Base-by-base conservation (phyloP, 768 basidiomycete genomes). In the Boletus tomentosulus region DNA sequence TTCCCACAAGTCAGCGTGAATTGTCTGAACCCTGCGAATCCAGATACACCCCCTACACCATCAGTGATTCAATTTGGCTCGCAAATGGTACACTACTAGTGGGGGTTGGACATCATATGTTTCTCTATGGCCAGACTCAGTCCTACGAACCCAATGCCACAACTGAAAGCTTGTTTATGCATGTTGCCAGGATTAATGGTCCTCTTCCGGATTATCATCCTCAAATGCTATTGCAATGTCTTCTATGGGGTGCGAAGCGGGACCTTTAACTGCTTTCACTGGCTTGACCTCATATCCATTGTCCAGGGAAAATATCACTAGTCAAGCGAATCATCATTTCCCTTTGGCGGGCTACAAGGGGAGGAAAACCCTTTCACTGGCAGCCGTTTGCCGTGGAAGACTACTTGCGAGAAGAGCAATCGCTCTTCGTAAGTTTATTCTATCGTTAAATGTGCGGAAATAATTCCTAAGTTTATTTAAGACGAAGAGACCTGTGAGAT, bases 151-250 rank as follows among this genome's bases (percentile, higher is more conserved):
- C 57, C 39, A 52, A 61, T 47, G 55, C 62, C 5, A 60, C 64
- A 4, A 61, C 69, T 8, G 75, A 78, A 59, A 83, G 83, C 58
- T 74, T 96, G 15, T 90, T 96, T 53, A 88, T 92, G 62, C 78
- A 89, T 62, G 90, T 94, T 34, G 90, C 89, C 6, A 72, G 84
- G 53, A 78, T 82, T 46, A 94, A 95, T 66, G 92, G 92, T 0
- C 94, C 96, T 4, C 71, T 98, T 34, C 81, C 84, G 16, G 91
- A 97, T 68, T 94, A 91, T 67, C 92, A 98, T 71, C 95, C 96
- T 4, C 92, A 95, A 64, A 87, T 96, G 79, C 67, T 98, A 16
- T 72, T 94, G 12, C 95, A 98, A 64, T 96, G 92, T 65, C 74
- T 98, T 51, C 73, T 97, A 8, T 96, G 93, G 94, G 87, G 95